A percentile compares a stretch with the other conserved stretches of the same genome.
phyloP scores from a whole-genome alignment of 768 basidiomycete species.

The Pleurotus eryngii region DNA sequence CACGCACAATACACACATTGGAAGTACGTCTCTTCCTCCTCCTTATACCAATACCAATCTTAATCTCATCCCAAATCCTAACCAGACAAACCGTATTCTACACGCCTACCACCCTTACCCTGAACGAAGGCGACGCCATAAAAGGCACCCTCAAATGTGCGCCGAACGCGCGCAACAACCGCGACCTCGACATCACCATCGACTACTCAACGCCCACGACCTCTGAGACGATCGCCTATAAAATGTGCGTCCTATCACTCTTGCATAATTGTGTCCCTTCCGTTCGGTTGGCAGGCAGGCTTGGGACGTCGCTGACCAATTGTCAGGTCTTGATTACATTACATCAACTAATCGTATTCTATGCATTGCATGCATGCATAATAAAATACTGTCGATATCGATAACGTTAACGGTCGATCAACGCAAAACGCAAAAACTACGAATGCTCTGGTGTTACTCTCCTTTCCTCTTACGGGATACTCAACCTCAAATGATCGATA shows the following conservation, averaged over 20 bases:
- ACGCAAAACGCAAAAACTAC: background rate
- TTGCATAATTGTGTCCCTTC: background rate
- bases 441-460: background rate
- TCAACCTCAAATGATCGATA: background rate
- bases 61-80: background rate
- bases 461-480: background rate
- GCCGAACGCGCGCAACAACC: slow-evolving; percentile 90
- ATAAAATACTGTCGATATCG: background rate
- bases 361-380: background rate
- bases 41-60: background rate
- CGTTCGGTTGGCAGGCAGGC: slow-evolving; percentile 1
- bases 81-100: slow-evolving; percentile 96
- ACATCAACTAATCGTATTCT: background rate
- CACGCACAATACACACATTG: slow-evolving; percentile 96
- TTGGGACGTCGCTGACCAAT: slow-evolving; percentile 41
- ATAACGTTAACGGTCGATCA: background rate
- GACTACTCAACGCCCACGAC: slow-evolving; percentile 52
- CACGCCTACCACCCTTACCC: slow-evolving; percentile 73
- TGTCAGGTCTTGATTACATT: slow-evolving; percentile 51
- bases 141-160: slow-evolving; percentile 71
- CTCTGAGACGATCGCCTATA: slow-evolving; percentile 56
- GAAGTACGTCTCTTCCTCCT: slow-evolving; percentile 61
- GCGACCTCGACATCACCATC: slow-evolving; percentile 90
- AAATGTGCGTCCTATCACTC: slow-evolving; percentile 68
- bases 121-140: slow-evolving; percentile 70